Base-by-base conservation (phyloP, 2,329 filamentous ascomycete genomes). In the Neoarthrinium moseri region DNA sequence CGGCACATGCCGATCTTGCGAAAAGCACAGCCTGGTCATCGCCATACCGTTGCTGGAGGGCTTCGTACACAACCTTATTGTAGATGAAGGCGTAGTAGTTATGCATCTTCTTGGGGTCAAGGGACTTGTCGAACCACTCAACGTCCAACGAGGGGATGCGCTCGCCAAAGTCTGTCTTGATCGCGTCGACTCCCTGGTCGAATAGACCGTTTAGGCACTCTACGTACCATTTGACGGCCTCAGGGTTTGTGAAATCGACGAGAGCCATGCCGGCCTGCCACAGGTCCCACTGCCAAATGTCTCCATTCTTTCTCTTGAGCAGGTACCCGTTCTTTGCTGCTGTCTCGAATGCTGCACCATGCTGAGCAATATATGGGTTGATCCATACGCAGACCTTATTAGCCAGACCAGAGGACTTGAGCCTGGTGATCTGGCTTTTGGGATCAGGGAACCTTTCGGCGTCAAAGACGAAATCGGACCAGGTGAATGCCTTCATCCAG, bases 191-290 rank as follows among this genome's bases (percentile, higher is more conserved):
- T 8, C 86, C 86, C 56, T 81, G 73, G 50, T 87, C 81, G 53
- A 88, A 84, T 3, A 89, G 73, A 3, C 72, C 72, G 43, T 80
- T 74, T 32, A 89, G 71, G 51, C 85, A 84, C 4, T 62, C 64
- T 15, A 71, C 70, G 56, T 83, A 89, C 86, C 86, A 89, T 21
- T 71, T 64, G 46, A 75, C 75, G 1, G 86, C 86, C 1, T 73
- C 78, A 0, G 84, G 86, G 63, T 89, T 89, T 6, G 86, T 89
- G 58, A 89, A 85, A 58, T 89, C 86, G 12, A 89, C 72, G 2
- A 89, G 69, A 4, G 78, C 85, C 86, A 89, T 89, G 27, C 86
- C 86, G 2, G 84, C 84, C 60, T 89, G 86, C 86, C 86, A 89
- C 33, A 86, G 66, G 56, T 89, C 86, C 83, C 84, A 88, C 64